Evolutionary conservation across 768 basidiomycete species (phyloP), one percentile per base, ranked within the genome.

Genomic region (Rhizopogon sp.): DNA sequence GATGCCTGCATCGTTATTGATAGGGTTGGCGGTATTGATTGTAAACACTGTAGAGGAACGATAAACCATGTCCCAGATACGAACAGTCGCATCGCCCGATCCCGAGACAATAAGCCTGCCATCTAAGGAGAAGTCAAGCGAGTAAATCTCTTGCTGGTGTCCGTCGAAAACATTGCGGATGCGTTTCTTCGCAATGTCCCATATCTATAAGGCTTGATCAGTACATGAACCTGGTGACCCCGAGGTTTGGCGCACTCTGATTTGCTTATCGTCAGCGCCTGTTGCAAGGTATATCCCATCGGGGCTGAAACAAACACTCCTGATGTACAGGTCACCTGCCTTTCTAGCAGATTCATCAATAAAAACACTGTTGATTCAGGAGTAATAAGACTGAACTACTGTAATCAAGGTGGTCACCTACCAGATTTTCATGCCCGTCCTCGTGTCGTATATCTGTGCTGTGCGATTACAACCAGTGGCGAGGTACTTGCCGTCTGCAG

Each of bases 391-490:
- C 29, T 9, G 47, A 31, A 46, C 9, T 16, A 25, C 33, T 13
- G 56, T n/a, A 43, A 16, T 53, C 41, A 11, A 53, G 5, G 39
- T 53, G 40, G 50, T 60, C 37, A 68, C 84, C 53, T 60, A 93
- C 94, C 88, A 92, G 29, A 86, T 87, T 73, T 91, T 93, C 0
- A 65, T 68, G 8, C 95, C 95, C 0, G 90, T 88, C 72, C 88
- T 89, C 25, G 88, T 89, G 67, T 98, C 93, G 68, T 90, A 98
- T 53, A 98, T 94, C 70, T 97, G 94, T 17, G 94, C 93, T 0
- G 93, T 92, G 40, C 92, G 80, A 72, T 98, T 98, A 73, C 94
- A 98, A 3, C 69, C 69, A 16, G 69, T 68, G 17, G 69, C 69
- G n/a, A 70, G 70, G 28, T 70, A 39, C 3, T 61, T 61, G 8